phyloP scores from a whole-genome alignment of 768 basidiomycete species.

The Ephemerocybe angulata region DNA sequence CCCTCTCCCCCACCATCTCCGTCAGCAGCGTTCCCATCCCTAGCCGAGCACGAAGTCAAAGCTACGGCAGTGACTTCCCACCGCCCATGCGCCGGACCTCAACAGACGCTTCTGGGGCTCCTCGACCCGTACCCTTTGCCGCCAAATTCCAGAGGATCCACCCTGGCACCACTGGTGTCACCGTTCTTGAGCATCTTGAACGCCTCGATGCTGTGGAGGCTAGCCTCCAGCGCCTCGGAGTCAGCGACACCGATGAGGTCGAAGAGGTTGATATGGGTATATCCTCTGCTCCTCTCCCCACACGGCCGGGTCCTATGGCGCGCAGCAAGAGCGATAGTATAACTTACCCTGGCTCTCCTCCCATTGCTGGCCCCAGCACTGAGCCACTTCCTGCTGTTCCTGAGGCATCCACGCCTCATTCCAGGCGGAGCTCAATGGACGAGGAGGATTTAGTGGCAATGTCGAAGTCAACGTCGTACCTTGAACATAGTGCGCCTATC shows the following conservation, averaged over 20 bases:
- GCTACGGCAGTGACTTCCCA: constrained; percentile 68
- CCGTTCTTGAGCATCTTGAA: constrained; percentile 81
- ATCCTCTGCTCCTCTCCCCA: constrained; percentile 24
- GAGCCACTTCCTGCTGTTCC: constrained; percentile 56
- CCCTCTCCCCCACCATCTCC: constrained; percentile 57
- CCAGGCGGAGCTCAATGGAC: constrained; percentile 42
- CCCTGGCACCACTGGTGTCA: constrained; percentile 83
- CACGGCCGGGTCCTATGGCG: constrained; percentile 21
- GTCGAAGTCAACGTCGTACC: constrained; percentile 74
- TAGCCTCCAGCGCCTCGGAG: constrained; percentile 68
- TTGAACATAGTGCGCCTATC: constrained; percentile 47
- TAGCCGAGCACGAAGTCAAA: constrained; percentile 53
- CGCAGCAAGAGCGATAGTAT: constrained; percentile 8
- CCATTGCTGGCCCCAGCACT: constrained; percentile 50
- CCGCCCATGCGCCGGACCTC: constrained; percentile 65
- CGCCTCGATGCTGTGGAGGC: constrained; percentile 81
- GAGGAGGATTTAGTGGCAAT: constrained; percentile 71
- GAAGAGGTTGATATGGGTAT: constrained; percentile 68
- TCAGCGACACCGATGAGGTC: constrained; percentile 34
- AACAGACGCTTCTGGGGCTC: constrained; percentile 57
- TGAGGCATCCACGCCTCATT: constrained; percentile 48
- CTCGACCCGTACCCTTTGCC: constrained; percentile 77
- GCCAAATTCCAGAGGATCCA: constrained; percentile 82
- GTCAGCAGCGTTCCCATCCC: constrained; percentile 60
- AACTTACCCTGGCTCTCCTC: constrained; percentile 15